Conservation (phyloP, 2,329 filamentous ascomycete species). For the Trichophyton mentagrophytes region DNA sequence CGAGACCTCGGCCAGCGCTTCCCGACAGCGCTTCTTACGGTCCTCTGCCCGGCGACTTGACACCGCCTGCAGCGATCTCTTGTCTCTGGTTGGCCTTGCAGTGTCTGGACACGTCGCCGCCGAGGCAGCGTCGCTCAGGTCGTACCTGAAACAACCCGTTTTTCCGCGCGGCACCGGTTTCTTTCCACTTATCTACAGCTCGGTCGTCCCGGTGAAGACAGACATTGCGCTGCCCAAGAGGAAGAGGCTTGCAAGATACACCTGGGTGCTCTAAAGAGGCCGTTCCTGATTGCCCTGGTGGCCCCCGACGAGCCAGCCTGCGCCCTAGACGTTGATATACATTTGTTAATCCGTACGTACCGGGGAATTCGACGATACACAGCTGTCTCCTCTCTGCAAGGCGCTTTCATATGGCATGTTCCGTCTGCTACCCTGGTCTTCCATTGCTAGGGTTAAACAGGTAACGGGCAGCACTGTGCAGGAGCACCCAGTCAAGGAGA, state of each 20-base stretch:
- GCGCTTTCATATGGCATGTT: constrained; percentile 37
- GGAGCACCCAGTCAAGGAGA: constrained; percentile 27
- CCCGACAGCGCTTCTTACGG: too few species aligned
- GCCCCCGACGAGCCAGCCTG: background rate
- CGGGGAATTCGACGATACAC: background rate
- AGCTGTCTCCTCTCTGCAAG: background rate
- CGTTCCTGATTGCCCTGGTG: background rate
- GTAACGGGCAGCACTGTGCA: constrained; percentile 22
- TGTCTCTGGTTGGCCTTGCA: background rate
- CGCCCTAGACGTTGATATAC: background rate
- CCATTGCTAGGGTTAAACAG: constrained; percentile 35
- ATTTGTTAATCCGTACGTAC: background rate
- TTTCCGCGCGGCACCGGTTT: background rate
- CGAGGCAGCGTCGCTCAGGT: background rate
- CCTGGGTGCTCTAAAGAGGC: too few species aligned
- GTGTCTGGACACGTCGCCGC: background rate
- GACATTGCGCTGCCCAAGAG: background rate
- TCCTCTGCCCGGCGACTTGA: background rate
- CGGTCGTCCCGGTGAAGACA: background rate
- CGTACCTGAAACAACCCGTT: background rate
- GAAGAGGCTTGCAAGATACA: background rate
- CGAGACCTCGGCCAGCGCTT: too few species aligned
- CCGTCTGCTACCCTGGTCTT: constrained; percentile 36
- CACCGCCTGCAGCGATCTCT: background rate
- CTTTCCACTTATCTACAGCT: too few species aligned